Base-by-base conservation (phyloP, 768 basidiomycete species). In the Saitozyma podzolica region DNA sequence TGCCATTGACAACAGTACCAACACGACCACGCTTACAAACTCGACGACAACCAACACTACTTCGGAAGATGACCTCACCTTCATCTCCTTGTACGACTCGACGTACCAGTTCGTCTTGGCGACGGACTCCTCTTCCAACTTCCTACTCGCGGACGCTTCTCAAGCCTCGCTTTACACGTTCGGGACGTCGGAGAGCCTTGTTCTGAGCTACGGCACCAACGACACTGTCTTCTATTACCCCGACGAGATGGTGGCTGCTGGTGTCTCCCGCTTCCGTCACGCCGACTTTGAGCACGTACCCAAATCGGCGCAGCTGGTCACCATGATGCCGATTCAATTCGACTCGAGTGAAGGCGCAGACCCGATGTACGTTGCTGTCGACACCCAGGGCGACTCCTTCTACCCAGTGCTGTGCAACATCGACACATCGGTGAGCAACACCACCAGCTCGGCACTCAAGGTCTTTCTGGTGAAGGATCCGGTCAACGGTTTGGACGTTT, bases 171-270 rank as follows among this genome's bases (percentile, higher is more conserved):
- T 39, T 8, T 51, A 40, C 17, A 50, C 40, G 17, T 61, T 53
- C 20, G 52, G 51, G 7, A 54, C 50, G 19, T 16, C 9, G 11
- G 29, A 53, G 0, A 41, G 29, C 39, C 39, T 61, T 8, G 52
- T 50, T 8, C 8, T 53, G 37, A 50, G 40, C 9, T 40, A 53
- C 40, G 59, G 41, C 19, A 40, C 39, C 29, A 40, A 50, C 16
- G 41, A 53, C 41, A 14, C 42, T 3, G 40, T 61, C 49, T 54
- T 61, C 59, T 61, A 61, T 19, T 61, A 61, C 52, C 41, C 59
- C 13, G 59, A 61, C 42, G 59, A 61, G 59, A 61, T 61, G 59
- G 11, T 6, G 42, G 59, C 50, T n/a, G 7, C 16, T 9, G 9
- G 20, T 1, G 48, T 54, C 20, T 52, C 40, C 13, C 51, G 19